A percentile compares a stretch with the other conserved stretches of the same genome.
Evolutionary conservation across 1,284 basidiomycete species (phyloP).

Genomic region (Flammula alnicola): DNA sequence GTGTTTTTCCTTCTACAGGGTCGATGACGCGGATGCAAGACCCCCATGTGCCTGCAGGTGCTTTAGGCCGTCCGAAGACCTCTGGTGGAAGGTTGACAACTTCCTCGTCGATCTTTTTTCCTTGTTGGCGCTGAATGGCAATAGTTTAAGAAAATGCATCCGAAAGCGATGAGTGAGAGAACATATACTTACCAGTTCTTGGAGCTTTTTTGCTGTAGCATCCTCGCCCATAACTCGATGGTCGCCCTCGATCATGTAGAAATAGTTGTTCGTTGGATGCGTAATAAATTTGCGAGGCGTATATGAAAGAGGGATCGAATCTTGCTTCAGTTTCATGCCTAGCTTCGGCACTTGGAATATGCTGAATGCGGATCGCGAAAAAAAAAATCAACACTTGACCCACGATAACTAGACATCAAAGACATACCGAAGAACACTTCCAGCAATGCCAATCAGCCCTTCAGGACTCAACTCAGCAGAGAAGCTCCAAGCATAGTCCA

Average conservation of each 20-base stretch:
- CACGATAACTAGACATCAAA: neutral
- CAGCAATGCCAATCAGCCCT: slow-evolving; percentile 94
- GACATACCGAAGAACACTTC: slow-evolving; percentile 85
- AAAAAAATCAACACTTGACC: neutral
- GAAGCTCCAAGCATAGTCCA: slow-evolving; percentile 97
- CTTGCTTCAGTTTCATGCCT: slow-evolving; percentile 95
- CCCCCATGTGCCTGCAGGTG: slow-evolving; percentile 92
- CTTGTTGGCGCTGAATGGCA: slow-evolving; percentile 51
- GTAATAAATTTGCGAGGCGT: slow-evolving; percentile 94
- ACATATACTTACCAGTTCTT: slow-evolving; percentile 73
- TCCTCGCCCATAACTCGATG: slow-evolving; percentile 85
- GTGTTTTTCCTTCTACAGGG: slow-evolving; percentile 78
- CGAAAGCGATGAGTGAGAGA: neutral
- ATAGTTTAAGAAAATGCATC: slow-evolving; percentile 12
- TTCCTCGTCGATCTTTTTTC: slow-evolving; percentile 73
- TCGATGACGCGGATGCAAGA: slow-evolving; percentile 95
- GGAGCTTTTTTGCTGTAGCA: slow-evolving; percentile 67
- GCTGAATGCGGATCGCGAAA: slow-evolving; percentile 48
- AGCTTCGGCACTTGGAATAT: slow-evolving; percentile 97
- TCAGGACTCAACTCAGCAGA: slow-evolving; percentile 96
- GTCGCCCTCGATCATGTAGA: slow-evolving; percentile 94
- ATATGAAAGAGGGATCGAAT: slow-evolving; percentile 86
- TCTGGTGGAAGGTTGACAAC: slow-evolving; percentile 78
- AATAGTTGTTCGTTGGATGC: slow-evolving; percentile 80
- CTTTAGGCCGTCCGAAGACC: slow-evolving; percentile 85